Evolutionary conservation across 192 early-diverging fungal species (phyloP).

Genomic region (Entomortierella lignicola): DNA sequence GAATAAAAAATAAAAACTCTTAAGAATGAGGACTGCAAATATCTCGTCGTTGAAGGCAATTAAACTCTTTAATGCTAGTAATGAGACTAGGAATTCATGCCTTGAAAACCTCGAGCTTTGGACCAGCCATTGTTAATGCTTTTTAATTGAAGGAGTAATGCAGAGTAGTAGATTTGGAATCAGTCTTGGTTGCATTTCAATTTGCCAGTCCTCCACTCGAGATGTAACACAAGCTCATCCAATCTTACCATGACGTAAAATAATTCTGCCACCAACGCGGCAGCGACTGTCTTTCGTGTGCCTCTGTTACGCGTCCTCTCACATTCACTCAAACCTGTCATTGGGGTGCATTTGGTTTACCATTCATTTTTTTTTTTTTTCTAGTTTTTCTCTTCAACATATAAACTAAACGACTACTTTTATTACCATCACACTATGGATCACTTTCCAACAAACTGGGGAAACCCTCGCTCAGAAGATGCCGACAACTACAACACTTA

Average conservation of each 20-base stretch:
- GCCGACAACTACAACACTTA: slow-evolving; percentile 65
- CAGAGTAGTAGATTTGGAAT: too few species aligned
- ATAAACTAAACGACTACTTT: neutral
- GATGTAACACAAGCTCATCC: too few species aligned
- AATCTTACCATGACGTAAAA: neutral
- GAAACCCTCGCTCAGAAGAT: slow-evolving; percentile 73
- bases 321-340: too few species aligned
- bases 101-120: slow-evolving; percentile 52
- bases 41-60: neutral
- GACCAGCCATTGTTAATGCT: slow-evolving; percentile 29
- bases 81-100: slow-evolving; percentile 1
- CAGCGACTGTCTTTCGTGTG: too few species aligned
- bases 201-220: too few species aligned
- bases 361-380: too few species aligned
- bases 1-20: neutral
- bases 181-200: too few species aligned
- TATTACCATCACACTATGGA: slow-evolving; percentile 60
- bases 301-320: slow-evolving; percentile 3
- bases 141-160: neutral
- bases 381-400: neutral
- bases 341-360: too few species aligned
- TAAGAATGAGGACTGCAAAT: neutral
- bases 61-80: neutral
- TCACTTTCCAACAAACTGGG: slow-evolving; percentile 83
- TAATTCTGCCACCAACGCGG: neutral